Evolutionary conservation across 2,329 filamentous ascomycete genomes (phyloP).

Genomic region (Aspergillus sp.): DNA sequence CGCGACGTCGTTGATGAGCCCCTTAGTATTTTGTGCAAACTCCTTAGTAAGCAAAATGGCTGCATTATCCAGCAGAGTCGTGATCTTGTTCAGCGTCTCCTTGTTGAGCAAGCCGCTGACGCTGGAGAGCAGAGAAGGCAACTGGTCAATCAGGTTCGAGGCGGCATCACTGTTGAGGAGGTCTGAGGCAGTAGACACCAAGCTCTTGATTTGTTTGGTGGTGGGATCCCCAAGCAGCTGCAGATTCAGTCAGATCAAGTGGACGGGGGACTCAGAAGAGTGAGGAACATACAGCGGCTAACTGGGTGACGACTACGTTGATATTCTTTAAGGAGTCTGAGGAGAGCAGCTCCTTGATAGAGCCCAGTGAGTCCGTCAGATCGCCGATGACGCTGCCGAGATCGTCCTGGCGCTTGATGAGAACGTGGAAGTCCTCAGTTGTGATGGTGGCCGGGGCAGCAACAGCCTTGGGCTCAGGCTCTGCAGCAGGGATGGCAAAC

Average conservation of each 20-base stretch:
- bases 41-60: constrained; percentile 5
- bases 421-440: constrained; percentile 3
- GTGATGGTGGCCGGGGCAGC: not conserved
- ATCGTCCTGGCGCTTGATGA: constrained; percentile 1
- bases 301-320: constrained; percentile 5
- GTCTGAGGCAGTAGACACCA: constrained; percentile 1
- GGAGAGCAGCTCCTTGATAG: constrained; percentile 12
- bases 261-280: too few species aligned
- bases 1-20: constrained; percentile 11
- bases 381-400: constrained; percentile 9
- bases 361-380: constrained; percentile 2
- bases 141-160: constrained; percentile 2
- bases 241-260: too few species aligned
- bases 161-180: constrained; percentile 8
- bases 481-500: constrained; percentile 10
- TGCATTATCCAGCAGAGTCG: constrained; percentile 8
- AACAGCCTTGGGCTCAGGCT: constrained; percentile 8
- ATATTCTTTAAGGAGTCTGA: constrained; percentile 13
- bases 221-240: constrained; percentile 7
- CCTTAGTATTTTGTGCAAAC: constrained; percentile 5
- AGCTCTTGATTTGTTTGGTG: constrained; percentile 6
- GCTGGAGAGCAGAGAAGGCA: constrained; percentile 5
- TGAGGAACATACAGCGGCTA: too few species aligned
- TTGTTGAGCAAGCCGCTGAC: constrained; percentile 8
- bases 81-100: constrained; percentile 2